A percentile compares a stretch with the other conserved stretches of the same genome.
phyloP scores from a whole-genome alignment of 495 filamentous ascomycete genomes.

The Aspergillus haitiensis region DNA sequence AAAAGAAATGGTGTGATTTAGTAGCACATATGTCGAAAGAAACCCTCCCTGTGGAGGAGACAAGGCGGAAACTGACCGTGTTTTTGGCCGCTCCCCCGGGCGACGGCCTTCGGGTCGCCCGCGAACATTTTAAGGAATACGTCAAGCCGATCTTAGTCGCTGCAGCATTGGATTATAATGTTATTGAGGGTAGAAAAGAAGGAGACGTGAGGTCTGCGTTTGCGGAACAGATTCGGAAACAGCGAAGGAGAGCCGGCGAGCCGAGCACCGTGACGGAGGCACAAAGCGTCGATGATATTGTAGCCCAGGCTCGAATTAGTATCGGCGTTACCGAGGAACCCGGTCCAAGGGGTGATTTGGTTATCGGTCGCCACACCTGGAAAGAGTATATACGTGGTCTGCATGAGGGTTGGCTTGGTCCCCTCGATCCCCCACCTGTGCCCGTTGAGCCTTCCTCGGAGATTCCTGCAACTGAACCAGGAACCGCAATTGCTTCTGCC shows the following conservation, averaged over 20 bases:
- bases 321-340: conserved; percentile 67
- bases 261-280: conserved; percentile 42
- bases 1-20: conserved; percentile 80
- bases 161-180: conserved; percentile 90
- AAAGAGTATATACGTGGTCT: conserved; percentile 94
- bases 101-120: conserved; percentile 75
- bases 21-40: conserved; percentile 87
- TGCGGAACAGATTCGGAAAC: conserved; percentile 76
- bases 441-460: conserved; percentile 11
- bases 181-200: conserved; percentile 84
- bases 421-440: conserved; percentile 57
- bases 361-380: conserved; percentile 92
- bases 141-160: conserved; percentile 91
- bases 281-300: conserved; percentile 49
- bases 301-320: conserved; percentile 55
- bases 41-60: conserved; percentile 63
- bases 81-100: conserved; percentile 83
- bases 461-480: too few species aligned
- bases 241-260: conserved; percentile 58
- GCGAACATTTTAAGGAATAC: conserved; percentile 94
- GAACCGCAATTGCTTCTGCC: not conserved
- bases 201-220: conserved; percentile 81
- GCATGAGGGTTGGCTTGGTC: conserved; percentile 96
- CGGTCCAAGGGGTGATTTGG: conserved; percentile 76
- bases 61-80: conserved; percentile 84